phyloP scores from a whole-genome alignment of 192 early-diverging fungal species.

The Blastocladiella britannica region DNA sequence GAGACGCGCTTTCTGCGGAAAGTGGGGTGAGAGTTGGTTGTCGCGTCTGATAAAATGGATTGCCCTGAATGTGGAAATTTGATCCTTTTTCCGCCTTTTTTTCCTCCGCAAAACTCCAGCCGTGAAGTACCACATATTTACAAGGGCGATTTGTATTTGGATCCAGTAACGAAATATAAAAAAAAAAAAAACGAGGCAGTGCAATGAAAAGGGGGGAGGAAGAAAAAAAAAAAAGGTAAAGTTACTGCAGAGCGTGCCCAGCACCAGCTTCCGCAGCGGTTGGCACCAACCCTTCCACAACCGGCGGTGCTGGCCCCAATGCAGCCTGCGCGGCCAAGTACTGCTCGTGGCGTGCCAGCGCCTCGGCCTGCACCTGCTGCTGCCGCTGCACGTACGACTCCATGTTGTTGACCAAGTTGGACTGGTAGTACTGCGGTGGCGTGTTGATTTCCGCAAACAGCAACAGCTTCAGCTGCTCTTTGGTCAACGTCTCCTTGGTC shows the following conservation, averaged over 20 bases:
- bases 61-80: no score
- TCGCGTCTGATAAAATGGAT: no score
- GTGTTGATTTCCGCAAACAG: neutral
- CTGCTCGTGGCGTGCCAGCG: neutral
- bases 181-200: conserved; percentile 1
- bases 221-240: conserved; percentile 1
- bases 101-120: no score
- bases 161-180: conserved; percentile 2
- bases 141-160: no score
- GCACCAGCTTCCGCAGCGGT: neutral
- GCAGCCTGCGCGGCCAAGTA: conserved; percentile 10
- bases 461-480: conserved; percentile 49
- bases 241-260: conserved; percentile 3
- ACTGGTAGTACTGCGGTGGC: conserved; percentile 3
- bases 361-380: neutral
- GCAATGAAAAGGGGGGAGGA: conserved; percentile 1
- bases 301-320: conserved; percentile 13
- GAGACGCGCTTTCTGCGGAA: no score
- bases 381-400: neutral
- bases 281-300: neutral
- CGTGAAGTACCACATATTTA: no score
- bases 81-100: no score
- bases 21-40: no score
- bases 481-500: conserved; percentile 58
- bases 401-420: neutral